Conservation (phyloP, 345 rosid species). For the Pugionium cornutum region DNA sequence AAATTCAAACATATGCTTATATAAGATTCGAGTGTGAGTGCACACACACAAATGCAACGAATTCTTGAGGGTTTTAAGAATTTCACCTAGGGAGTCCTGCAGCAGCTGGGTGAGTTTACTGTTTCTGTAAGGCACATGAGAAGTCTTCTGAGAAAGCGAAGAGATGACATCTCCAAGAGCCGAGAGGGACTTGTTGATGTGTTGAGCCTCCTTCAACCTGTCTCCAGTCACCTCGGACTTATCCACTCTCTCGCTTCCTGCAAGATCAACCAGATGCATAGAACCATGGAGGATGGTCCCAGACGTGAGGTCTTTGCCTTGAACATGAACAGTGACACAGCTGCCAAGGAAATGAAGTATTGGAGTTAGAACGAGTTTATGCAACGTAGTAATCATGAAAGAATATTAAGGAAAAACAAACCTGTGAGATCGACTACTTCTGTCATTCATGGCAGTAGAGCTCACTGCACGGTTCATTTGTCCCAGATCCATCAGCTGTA, state of each 20-base stretch:
- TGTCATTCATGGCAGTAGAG: conserved; percentile 89
- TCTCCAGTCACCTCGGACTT: conserved; percentile 95
- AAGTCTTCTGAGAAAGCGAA: conserved; percentile 78
- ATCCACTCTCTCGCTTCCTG: conserved; percentile 96
- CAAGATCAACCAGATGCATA: conserved; percentile 96
- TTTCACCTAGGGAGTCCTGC: conserved; percentile 91
- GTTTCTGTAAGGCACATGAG: conserved; percentile 91
- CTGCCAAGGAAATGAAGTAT: conserved; percentile 45
- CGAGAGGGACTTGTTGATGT: conserved; percentile 87
- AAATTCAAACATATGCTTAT: conserved; percentile 8
- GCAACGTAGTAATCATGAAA: conserved; percentile 4
- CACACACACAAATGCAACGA: background rate
- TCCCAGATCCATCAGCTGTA: conserved; percentile 83
- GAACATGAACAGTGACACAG: conserved; percentile 93
- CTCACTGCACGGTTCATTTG: conserved; percentile 79
- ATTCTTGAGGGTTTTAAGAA: conserved; percentile 27
- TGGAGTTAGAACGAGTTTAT: conserved; percentile 1
- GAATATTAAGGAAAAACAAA: conserved; percentile 30
- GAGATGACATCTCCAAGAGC: conserved; percentile 95
- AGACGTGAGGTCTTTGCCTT: conserved; percentile 78
- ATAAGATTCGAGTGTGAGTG: background rate
- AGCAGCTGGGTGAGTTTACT: conserved; percentile 96
- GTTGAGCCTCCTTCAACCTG: conserved; percentile 85
- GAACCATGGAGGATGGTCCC: conserved; percentile 71
- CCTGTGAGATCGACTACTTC: conserved; percentile 99